Base-by-base conservation (phyloP, 768 basidiomycete genomes). In the Kwoniella dejecticola region DNA sequence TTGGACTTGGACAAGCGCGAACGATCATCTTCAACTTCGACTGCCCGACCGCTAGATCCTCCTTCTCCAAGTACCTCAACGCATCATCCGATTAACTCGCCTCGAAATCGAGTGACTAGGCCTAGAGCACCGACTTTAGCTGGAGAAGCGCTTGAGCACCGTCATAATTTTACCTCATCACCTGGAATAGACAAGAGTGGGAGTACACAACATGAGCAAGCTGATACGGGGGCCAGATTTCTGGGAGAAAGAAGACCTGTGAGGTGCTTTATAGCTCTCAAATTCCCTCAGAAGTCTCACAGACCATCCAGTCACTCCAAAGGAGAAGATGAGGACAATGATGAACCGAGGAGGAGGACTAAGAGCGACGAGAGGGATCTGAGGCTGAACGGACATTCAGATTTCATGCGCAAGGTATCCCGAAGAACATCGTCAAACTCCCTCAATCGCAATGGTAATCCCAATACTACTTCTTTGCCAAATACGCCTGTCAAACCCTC, bases 111-210 rank as follows among this genome's bases (percentile, higher is more conserved):
- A 19, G 44, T 45, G 0, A 52, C 62, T 11, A 46, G 73, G 40
- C 66, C 71, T 3, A 50, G 72, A 49, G 67, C 72, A 30, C 70
- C 66, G 19, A 75, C 73, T 10, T 50, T 75, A 1, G 73, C 73
- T 19, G 73, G 73, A 10, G 70, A 75, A 50, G 73, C 71, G 4
- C n/a, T 75, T n/a, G 68, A 75, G 44, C 60, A 68, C 41, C 52
- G 30, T 44, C 61, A 66, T 31, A 24, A 17, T 17, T 24, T 48
- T 44, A 2, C 33, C 17, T 17, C 19, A 11, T 19, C 33, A 30
- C 19, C 17, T 21, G 4, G 53, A 38, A 15, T 36, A 40, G 26
- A 23, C n/a, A 21, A 1, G 30, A 10, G 29, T 8, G 27, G 63
- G 63, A 3, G 13, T 36, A 45, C 17, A 27, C n/a, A n/a, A n/a